Evolutionary conservation across 192 early-diverging fungal species (phyloP), one percentile per base, ranked within the genome.

Genomic region (Backusella tuberculispora): DNA sequence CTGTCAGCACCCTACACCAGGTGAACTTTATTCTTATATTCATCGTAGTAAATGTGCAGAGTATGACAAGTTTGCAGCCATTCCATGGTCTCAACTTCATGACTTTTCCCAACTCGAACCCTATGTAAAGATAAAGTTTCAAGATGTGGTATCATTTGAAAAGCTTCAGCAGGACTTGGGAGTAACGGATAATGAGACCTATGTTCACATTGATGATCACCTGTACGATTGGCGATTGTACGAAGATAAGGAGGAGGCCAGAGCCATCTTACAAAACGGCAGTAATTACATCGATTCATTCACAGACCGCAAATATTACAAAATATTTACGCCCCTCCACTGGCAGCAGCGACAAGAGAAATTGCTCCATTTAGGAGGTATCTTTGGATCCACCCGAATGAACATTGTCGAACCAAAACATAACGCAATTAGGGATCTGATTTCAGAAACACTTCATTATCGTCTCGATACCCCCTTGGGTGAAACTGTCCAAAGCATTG

Each of bases 221-320:
- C 72, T 83, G 34, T 88, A 84, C 41, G 87, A 85, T 63, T 89
- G 85, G 75, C 63, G 81, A 17, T 72, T 89, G 40, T 87, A 78
- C 50, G 86, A 89, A 71, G 79, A 81, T n/a, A 77, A 75, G 37
- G 45, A 85, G 4, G 69, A 50, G n/a, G 69, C 67, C n/a, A 48
- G 43, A 14, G 56, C 10, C 3, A 69, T 77, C 24, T 21, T 77
- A 21, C 17, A 14, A 5, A 66, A 71, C 44, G 40, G 45, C 14
- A 48, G 60, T 21, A 69, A 77, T 63, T 77, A 47, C 26, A 47
- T 77, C 10, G 70, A 77, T 37, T 65, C 69, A n/a, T 73, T 73
- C 29, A 73, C 72, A 47, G 72, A 63, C 37, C 48, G 72, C 15
- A 71, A 47, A 21, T 72, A 63, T 21, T 71, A 71, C 64, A 65